These are phyloP conservation scores for Mortierella polycephala DNA, from an alignment of 371 early-diverging fungal genomes.

Conservation along the genomic window DNA sequence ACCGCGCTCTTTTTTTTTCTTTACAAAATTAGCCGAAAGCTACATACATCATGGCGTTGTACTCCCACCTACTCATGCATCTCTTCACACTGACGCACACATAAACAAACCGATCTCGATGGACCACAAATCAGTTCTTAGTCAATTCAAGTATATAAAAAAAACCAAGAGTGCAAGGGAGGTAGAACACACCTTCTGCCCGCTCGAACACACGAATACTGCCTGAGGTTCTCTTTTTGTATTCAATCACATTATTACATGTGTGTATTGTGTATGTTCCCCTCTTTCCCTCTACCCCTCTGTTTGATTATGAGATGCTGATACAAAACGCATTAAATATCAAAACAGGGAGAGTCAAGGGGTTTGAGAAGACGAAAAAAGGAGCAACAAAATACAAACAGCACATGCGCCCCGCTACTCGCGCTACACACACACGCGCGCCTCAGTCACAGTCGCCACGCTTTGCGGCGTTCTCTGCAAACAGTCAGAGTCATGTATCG, in stretches of 20 bases:
- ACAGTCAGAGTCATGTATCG: no score
- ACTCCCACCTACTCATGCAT: slow-evolving; percentile 2
- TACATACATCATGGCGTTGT: neutral
- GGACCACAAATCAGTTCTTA: neutral
- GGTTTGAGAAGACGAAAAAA: slow-evolving; percentile 30
- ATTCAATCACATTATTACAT: neutral
- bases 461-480: neutral
- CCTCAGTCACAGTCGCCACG: neutral
- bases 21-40: neutral
- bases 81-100: neutral
- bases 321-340: slow-evolving; percentile 34
- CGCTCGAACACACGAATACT: neutral
- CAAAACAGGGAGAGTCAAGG: slow-evolving; percentile 43
- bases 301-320: slow-evolving; percentile 46
- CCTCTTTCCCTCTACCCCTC: slow-evolving; percentile 1
- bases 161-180: neutral
- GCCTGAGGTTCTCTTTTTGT: neutral
- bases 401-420: neutral
- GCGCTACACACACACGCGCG: neutral
- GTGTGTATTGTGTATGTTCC: neutral
- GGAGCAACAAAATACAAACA: slow-evolving; percentile 13
- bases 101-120: no score
- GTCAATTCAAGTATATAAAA: neutral
- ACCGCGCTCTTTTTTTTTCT: no score
- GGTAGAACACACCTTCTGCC: slow-evolving; percentile 5